Conservation (phyloP, 768 basidiomycete species). For the Lactifluus echinatus region DNA sequence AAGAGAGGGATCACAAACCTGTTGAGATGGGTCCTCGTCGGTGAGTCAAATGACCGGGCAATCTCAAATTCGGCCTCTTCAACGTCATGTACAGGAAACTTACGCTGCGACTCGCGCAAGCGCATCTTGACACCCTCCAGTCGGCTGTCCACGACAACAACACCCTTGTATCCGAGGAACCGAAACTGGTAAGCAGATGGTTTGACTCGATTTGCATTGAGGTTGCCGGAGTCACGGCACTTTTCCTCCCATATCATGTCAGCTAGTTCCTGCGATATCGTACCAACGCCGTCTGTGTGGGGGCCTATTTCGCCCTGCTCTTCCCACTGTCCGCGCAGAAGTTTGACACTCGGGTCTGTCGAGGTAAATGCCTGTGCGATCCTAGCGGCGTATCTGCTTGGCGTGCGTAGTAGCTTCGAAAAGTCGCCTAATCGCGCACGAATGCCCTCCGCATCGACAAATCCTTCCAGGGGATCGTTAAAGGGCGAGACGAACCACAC, state of each 20-base stretch:
- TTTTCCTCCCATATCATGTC: constrained; percentile 42
- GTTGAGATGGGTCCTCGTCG: constrained; percentile 63
- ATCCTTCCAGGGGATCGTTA: constrained; percentile 33
- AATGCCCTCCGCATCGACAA: constrained; percentile 48
- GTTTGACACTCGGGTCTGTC: constrained; percentile 64
- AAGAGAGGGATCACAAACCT: constrained; percentile 36
- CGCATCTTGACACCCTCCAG: not conserved
- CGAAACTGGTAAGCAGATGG: not conserved
- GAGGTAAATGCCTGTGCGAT: constrained; percentile 34
- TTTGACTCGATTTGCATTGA: not conserved
- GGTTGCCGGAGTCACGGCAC: constrained; percentile 31
- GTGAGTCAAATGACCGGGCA: constrained; percentile 39
- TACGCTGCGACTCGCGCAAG: constrained; percentile 49
- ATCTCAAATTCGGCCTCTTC: constrained; percentile 18
- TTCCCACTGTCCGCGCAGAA: constrained; percentile 51
- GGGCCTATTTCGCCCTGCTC: constrained; percentile 47
- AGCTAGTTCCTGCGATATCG: not conserved
- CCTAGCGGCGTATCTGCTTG: not conserved
- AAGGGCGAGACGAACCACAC: constrained; percentile 78
- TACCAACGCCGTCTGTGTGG: not conserved
- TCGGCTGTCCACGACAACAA: not conserved
- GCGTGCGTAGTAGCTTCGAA: not conserved
- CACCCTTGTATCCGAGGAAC: not conserved
- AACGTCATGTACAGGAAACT: constrained; percentile 48
- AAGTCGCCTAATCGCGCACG: constrained; percentile 46